Conservation (phyloP, 192 early-diverging fungal species). For the Gamsiella multidivaricata region DNA sequence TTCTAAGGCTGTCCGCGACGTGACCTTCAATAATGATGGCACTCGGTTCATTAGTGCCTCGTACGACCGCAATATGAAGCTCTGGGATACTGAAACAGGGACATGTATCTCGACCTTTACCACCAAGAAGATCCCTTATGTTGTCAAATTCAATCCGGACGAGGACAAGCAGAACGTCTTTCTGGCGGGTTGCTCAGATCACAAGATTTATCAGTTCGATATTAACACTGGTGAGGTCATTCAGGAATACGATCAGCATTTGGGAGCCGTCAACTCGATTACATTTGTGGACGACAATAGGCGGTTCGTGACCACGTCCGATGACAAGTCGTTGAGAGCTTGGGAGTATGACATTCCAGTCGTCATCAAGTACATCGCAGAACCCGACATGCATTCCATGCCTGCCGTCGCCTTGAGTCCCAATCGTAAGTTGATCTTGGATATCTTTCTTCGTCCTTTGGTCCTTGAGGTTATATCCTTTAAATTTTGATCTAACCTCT, state of each 20-base stretch:
- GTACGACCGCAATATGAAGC: constrained; percentile 92
- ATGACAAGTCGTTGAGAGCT: constrained; percentile 96
- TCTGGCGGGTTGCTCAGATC: constrained; percentile 92
- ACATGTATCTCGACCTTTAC: constrained; percentile 82
- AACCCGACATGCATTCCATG: constrained; percentile 96
- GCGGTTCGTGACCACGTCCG: constrained; percentile 94
- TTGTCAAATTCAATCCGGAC: constrained; percentile 92
- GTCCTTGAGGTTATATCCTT: neutral
- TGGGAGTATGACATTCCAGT: constrained; percentile 99
- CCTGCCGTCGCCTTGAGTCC: constrained; percentile 91
- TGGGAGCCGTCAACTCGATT: constrained; percentile 95
- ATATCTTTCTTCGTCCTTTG: too few species aligned
- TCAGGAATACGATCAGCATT: constrained; percentile 97
- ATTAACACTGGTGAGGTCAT: constrained; percentile 81
- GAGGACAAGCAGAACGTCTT: constrained; percentile 88
- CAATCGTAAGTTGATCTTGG: constrained; percentile 85
- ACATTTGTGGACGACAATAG: constrained; percentile 96
- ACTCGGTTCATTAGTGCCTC: constrained; percentile 84
- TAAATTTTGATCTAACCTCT: constrained; percentile 1
- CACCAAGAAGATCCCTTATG: constrained; percentile 86
- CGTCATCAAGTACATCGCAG: constrained; percentile 97
- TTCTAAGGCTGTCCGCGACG: constrained; percentile 91
- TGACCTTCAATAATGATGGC: constrained; percentile 91
- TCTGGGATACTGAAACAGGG: constrained; percentile 99
- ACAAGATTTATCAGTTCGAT: constrained; percentile 94